A percentile compares a stretch with the other conserved stretches of the same genome.
These are phyloP conservation scores for Hansfordia pulvinata DNA, from an alignment of 2,329 filamentous ascomycete genomes.

Conservation along the genomic window DNA sequence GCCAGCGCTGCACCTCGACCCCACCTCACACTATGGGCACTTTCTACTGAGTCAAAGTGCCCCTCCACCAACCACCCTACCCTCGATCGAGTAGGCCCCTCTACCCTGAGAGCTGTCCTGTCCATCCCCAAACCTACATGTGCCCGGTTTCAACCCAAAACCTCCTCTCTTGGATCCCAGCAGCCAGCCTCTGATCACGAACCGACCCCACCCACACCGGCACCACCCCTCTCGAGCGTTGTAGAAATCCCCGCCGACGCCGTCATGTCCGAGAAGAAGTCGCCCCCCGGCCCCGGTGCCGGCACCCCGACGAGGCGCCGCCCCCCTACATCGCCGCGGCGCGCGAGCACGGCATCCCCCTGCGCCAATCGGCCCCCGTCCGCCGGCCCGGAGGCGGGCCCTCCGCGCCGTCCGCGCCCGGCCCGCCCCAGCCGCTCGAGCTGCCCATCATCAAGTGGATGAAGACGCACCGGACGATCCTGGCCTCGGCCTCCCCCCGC, in stretches of 20 bases:
- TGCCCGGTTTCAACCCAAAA: too few species aligned
- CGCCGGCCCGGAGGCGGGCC: slow-evolving; percentile 6
- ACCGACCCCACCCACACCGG: neutral
- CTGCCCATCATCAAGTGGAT: slow-evolving; percentile 69
- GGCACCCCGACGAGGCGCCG: slow-evolving; percentile 22
- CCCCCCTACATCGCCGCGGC: slow-evolving; percentile 30
- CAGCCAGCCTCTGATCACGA: too few species aligned
- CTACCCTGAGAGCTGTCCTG: too few species aligned
- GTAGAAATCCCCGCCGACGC: slow-evolving; percentile 1
- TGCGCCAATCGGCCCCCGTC: slow-evolving; percentile 7
- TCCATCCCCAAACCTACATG: too few species aligned
- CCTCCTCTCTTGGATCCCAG: neutral
- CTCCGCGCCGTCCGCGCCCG: slow-evolving; percentile 16
- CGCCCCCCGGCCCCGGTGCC: slow-evolving; percentile 5
- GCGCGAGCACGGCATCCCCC: slow-evolving; percentile 19
- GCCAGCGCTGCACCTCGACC: too few species aligned
- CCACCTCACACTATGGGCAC: too few species aligned
- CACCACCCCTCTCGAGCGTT: too few species aligned
- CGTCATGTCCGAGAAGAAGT: slow-evolving; percentile 10
- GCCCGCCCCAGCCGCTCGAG: slow-evolving; percentile 51
- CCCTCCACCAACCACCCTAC: too few species aligned
- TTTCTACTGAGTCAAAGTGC: too few species aligned
- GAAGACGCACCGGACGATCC: slow-evolving; percentile 66
- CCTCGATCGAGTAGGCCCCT: too few species aligned
- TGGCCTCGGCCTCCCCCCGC: slow-evolving; percentile 81